Percentiles rank a stretch among this genome's conserved stretches.
Evolutionary conservation across 1,139 yeast species (phyloP).

Genomic region (Kluyveromyces sp.): DNA sequence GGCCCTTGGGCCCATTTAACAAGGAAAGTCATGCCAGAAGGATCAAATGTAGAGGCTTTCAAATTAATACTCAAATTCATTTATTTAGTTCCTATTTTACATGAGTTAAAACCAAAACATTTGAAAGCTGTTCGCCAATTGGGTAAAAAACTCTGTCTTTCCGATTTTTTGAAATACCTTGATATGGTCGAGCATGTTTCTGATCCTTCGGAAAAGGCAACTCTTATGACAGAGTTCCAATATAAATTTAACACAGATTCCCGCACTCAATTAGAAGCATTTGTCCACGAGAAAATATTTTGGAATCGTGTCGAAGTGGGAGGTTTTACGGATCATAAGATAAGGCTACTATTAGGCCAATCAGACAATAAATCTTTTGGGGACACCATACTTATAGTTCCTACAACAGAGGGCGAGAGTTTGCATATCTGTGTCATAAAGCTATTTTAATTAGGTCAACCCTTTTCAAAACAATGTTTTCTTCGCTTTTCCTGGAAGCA

Average conservation of each 20-base stretch:
- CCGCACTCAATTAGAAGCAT: constrained; percentile 36
- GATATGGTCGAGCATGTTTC: constrained; percentile 18
- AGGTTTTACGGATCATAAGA: too few species aligned
- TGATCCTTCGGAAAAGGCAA: constrained; percentile 33
- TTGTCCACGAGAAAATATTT: constrained; percentile 38
- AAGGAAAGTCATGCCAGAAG: constrained; percentile 14
- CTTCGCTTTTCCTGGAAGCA: constrained; percentile 39
- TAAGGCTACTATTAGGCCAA: too few species aligned
- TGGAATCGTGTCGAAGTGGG: constrained; percentile 10
- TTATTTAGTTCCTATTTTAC: constrained; percentile 40
- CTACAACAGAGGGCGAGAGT: constrained; percentile 22
- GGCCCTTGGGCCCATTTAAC: constrained; percentile 16
- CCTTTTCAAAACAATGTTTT: constrained; percentile 59
- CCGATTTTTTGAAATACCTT: constrained; percentile 34
- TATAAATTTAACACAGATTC: constrained; percentile 41
- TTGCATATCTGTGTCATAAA: constrained; percentile 55
- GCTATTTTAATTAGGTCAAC: constrained; percentile 54
- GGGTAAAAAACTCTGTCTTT: constrained; percentile 34
- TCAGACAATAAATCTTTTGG: constrained; percentile 30
- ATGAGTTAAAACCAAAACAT: constrained; percentile 30
- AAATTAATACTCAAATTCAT: constrained; percentile 42
- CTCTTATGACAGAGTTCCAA: constrained; percentile 40
- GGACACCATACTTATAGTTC: constrained; percentile 41
- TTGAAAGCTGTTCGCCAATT: constrained; percentile 28
- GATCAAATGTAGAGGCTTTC: constrained; percentile 28